Conservation (phyloP, 768 basidiomycete genomes). For the Psilocybe tampanensis region DNA sequence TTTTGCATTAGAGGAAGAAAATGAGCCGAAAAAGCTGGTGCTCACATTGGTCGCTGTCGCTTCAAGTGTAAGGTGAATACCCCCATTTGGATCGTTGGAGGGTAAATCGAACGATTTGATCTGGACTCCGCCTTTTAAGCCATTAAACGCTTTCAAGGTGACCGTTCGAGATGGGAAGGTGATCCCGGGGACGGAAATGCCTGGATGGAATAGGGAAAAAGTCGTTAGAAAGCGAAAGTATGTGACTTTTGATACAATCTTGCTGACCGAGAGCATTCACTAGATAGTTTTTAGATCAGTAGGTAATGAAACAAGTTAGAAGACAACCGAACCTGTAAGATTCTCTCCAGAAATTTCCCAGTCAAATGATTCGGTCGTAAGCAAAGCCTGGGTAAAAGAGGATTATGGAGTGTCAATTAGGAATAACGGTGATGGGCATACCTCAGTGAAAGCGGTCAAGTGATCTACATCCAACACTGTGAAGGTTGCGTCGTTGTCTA, state of each 20-base stretch:
- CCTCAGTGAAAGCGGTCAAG: conserved; percentile 68
- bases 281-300: conserved; percentile 18
- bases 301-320: neutral
- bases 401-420: neutral
- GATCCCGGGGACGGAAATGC: conserved; percentile 61
- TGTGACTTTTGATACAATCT: neutral
- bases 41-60: conserved; percentile 62
- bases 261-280: conserved; percentile 58
- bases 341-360: conserved; percentile 72
- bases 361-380: conserved; percentile 66
- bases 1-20: conserved; percentile 1
- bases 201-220: conserved; percentile 27
- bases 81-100: conserved; percentile 68
- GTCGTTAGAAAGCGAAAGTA: neutral
- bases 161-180: conserved; percentile 57
- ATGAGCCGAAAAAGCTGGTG: neutral
- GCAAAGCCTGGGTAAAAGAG: conserved; percentile 40
- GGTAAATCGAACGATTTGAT: conserved; percentile 74
- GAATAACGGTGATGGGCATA: conserved; percentile 14
- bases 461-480: conserved; percentile 56
- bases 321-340: conserved; percentile 42
- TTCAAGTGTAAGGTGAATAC: conserved; percentile 67
- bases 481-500: conserved; percentile 58
- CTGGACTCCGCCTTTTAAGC: conserved; percentile 59
- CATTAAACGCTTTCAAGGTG: conserved; percentile 71